Evolutionary conservation across 805 yeast species (phyloP).

Genomic region (Candida xiaguanensis): DNA sequence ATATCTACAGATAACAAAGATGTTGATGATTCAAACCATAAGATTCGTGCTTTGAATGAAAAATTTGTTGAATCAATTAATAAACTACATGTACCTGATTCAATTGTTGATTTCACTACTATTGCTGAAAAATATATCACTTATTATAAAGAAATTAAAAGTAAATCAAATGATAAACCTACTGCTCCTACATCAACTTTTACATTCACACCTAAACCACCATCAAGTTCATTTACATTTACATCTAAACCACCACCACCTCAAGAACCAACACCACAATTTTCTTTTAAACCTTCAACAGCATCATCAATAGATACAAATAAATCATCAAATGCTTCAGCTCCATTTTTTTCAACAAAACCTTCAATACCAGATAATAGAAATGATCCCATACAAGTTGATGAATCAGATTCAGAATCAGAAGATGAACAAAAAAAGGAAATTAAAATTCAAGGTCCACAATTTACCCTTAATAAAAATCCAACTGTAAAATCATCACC

Average conservation of each 20-base stretch:
- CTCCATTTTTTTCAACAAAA: not conserved
- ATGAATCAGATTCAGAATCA: slow-evolving; percentile 16
- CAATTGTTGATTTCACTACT: slow-evolving; percentile 53
- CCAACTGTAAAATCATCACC: slow-evolving; percentile 33
- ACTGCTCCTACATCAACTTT: slow-evolving; percentile 2
- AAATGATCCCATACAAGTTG: not conserved
- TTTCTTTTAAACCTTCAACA: slow-evolving; percentile 3
- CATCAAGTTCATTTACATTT: not conserved
- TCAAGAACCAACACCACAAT: not conserved
- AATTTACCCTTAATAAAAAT: slow-evolving; percentile 25
- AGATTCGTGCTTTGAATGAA: slow-evolving; percentile 62
- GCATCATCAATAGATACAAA: not conserved
- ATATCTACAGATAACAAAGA: not conserved
- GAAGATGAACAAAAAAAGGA: slow-evolving; percentile 26
- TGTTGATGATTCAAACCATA: slow-evolving; percentile 35
- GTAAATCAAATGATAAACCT: not conserved
- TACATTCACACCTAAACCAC: slow-evolving; percentile 2
- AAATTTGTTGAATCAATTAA: slow-evolving; percentile 51
- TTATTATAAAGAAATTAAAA: slow-evolving; percentile 35
- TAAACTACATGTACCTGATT: slow-evolving; percentile 37
- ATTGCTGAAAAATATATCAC: slow-evolving; percentile 56
- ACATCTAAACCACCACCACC: slow-evolving; percentile 1
- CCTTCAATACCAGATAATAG: not conserved
- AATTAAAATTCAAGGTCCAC: slow-evolving; percentile 33
- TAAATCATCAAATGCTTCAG: not conserved